Evolutionary conservation across 2,329 filamentous ascomycete genomes (phyloP), one percentile per base, ranked within the genome.

Genomic region (Lasiodiplodia gonubiensis): DNA sequence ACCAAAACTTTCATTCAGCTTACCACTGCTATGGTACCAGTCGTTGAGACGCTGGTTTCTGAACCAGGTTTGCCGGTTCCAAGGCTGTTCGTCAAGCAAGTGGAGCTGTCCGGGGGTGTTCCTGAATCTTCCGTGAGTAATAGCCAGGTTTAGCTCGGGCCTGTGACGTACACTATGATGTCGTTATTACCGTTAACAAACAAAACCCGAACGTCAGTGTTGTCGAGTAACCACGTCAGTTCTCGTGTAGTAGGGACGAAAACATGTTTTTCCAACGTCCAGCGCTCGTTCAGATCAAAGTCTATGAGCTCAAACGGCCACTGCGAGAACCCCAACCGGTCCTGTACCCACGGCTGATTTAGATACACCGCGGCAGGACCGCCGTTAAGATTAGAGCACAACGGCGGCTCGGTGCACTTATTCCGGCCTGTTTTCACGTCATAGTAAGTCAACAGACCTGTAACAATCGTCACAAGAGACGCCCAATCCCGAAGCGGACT

Each of bases 311-410:
- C 23, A 25, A 52, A 52, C 21, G 49, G 30, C 23, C 25, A 23
- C 12, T 52, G 25, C 11, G 23, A 11, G 49, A 52, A 52, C 10
- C 49, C 49, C 49, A 52, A 25, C 4, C 49, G 49, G 10, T 52
- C 49, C 49, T 52, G 49, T 23, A 52, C 49, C 49, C 49, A 52
- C 49, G 49, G 49, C 14, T 21, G 49, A 52, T 52, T 52, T 10
- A 52, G 49, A 30, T 52, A 52, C 49, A 11, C 49, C 25, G 23
- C 49, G 10, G 49, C 49, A 27, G 49, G 49, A 5, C 49, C 49
- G 23, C 49, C 23, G 23, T 52, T 52, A 12, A 52, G 14, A 18
- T 52, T 14, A 23, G 49, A 52, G 49, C 49, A 52, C 25, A 52
- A 25, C 11, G 49, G 49, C 49, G 49, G 49, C 25, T 52, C 49